These are phyloP conservation scores for Acer campestre DNA, from an alignment of 345 rosid species.

Conservation along the genomic window DNA sequence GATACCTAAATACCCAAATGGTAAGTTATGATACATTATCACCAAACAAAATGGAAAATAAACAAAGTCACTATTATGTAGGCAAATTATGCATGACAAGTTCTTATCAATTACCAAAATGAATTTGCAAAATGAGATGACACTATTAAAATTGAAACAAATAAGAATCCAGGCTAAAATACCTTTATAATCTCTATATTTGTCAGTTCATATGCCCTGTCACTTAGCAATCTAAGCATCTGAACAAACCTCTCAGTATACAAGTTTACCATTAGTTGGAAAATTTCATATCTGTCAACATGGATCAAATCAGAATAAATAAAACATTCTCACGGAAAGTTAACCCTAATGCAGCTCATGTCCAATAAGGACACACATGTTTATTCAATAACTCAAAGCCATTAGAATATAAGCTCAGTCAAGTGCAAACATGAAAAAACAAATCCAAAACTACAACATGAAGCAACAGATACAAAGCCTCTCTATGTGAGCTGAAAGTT, in stretches of 20 bases:
- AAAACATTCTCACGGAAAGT: conserved; percentile 6
- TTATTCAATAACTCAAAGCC: background rate
- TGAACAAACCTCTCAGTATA: conserved; percentile 99
- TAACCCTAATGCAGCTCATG: background rate
- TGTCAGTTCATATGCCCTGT: conserved; percentile 83
- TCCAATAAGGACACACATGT: background rate
- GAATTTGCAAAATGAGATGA: conserved; percentile 6
- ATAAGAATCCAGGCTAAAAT: conserved; percentile 18
- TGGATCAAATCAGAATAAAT: conserved; percentile 17
- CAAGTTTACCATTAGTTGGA: conserved; percentile 98
- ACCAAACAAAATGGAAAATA: background rate
- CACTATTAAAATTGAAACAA: conserved; percentile 4
- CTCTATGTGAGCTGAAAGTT: background rate
- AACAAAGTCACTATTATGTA: background rate
- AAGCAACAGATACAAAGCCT: background rate
- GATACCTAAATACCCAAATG: background rate
- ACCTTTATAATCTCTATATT: conserved; percentile 99
- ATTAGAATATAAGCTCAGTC: background rate
- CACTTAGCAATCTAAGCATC: conserved; percentile 97
- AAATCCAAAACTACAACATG: background rate
- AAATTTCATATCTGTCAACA: conserved; percentile 92
- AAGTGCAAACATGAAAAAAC: background rate
- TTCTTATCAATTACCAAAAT: conserved; percentile 7
- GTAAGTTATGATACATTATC: background rate
- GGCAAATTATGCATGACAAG: background rate